Evolutionary conservation across 1,139 yeast species (phyloP), one percentile per base, ranked within the genome.

Genomic region (Sugiyamaella pinicola): DNA sequence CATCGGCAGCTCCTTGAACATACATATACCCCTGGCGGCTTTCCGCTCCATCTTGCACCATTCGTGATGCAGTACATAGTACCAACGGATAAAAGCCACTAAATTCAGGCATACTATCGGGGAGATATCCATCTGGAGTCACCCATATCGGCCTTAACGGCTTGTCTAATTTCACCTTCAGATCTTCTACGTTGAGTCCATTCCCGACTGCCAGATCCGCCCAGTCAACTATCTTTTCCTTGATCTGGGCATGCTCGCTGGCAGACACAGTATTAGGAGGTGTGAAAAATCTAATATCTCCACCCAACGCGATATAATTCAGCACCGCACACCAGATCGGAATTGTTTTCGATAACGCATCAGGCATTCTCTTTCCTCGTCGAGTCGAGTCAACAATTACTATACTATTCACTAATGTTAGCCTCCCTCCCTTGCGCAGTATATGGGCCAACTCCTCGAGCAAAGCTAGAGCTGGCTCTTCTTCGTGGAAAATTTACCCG

Each of bases 1-100:
- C 96, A 68, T 90, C 97, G 0, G 95, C 96, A 0, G 96, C 90
- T 1, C 96, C 96, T 68, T 88, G 96, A 1, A 89, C 85, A 65
- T 90, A 90, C 0, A 76, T 71, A 58, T 71, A 82, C 1, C 79
- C 83, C 42, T 68, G 61, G 42, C 75, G 62, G 45, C 71, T 69
- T 50, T 74, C 76, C 3, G 73, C 68, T 12, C 86, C 85, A 64
- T 81, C 85, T 52, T 78, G 83, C 9, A 76, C 79, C 64, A 73
- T 75, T 55, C 75, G 72, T 34, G 95, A 86, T 0, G 88, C 86
- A 0, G 91, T 85, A 41, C 88, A 74, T 55, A 83, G 73, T 4
- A 82, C 66, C 9, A 83, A 55, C 21, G 85, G 76, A 46, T 70
- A 63, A 51, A 73, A 73, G 13, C 67, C 69, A 2, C 63, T 68